Percentiles rank a stretch among this genome's conserved stretches.
Conservation (phyloP, 805 yeast genomes). For the Saturnispora serradocipensis region DNA sequence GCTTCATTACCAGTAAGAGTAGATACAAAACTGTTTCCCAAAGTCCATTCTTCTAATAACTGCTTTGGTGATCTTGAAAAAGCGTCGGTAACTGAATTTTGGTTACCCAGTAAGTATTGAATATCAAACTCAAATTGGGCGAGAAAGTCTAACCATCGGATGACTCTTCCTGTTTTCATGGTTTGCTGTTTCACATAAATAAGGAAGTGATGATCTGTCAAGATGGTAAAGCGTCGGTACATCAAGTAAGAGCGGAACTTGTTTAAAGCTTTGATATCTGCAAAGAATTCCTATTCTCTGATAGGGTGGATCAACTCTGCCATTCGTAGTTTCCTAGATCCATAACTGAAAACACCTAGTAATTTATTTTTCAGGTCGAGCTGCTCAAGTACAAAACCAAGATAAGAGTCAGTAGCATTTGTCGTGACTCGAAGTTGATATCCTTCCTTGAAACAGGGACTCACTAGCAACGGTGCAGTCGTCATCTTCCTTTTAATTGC, state of each 20-base stretch:
- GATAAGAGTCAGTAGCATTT: constrained; percentile 1
- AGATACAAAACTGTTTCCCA: too few species aligned
- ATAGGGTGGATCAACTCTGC: constrained; percentile 1
- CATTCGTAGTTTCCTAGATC: background rate
- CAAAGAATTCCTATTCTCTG: background rate
- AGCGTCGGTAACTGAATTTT: constrained; percentile 6
- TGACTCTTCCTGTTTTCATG: background rate
- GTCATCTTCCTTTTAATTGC: background rate
- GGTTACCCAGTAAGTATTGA: background rate
- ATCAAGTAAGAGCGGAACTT: background rate
- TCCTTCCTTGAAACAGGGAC: background rate
- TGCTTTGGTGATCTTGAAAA: too few species aligned
- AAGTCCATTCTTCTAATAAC: too few species aligned
- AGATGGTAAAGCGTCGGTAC: background rate
- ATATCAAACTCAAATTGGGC: constrained; percentile 4
- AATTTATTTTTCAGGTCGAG: background rate
- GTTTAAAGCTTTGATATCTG: background rate
- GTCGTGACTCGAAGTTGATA: background rate
- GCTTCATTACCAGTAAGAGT: too few species aligned
- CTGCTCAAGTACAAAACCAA: constrained; percentile 4
- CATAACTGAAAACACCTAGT: constrained; percentile 3
- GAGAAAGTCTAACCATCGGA: constrained; percentile 8
- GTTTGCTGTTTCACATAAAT: constrained; percentile 1
- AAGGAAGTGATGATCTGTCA: constrained; percentile 3
- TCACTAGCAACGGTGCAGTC: background rate